phyloP scores from a whole-genome alignment of 2,329 filamentous ascomycete species.

The Hyphodiscus sp. region DNA sequence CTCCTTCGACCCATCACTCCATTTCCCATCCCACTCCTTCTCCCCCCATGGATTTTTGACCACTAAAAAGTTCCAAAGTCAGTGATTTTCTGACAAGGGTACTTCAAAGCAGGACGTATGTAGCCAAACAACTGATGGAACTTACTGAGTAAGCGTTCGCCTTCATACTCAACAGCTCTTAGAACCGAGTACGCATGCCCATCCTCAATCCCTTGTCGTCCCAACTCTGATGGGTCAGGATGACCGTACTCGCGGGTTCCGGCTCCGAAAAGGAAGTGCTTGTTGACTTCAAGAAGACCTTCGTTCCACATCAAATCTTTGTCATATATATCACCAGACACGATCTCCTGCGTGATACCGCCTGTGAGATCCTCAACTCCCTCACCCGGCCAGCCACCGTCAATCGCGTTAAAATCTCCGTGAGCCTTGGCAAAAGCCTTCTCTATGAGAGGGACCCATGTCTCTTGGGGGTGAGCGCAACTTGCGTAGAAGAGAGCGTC shows the following conservation, averaged over 20 bases:
- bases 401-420: slow-evolving; percentile 68
- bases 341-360: slow-evolving; percentile 61
- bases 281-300: slow-evolving; percentile 71
- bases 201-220: slow-evolving; percentile 50
- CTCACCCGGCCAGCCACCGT: slow-evolving; percentile 56
- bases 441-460: slow-evolving; percentile 72
- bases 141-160: slow-evolving; percentile 42
- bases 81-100: too few relatives aligned
- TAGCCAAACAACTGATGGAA: too few relatives aligned
- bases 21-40: slow-evolving; percentile 53
- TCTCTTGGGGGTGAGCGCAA: slow-evolving; percentile 69
- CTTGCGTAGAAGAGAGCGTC: slow-evolving; percentile 71
- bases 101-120: too few relatives aligned
- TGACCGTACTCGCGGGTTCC: slow-evolving; percentile 32
- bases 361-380: slow-evolving; percentile 55
- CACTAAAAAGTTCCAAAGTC: slow-evolving; percentile 17
- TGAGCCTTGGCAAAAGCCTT: slow-evolving; percentile 82
- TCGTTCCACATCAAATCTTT: slow-evolving; percentile 77
- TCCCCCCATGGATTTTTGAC: slow-evolving; percentile 49
- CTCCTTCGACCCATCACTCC: slow-evolving; percentile 51
- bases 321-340: slow-evolving; percentile 65
- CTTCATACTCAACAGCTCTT: slow-evolving; percentile 43
- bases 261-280: slow-evolving; percentile 69
- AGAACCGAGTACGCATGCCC: slow-evolving; percentile 52
- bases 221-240: slow-evolving; percentile 16